These are phyloP conservation scores for Cercospora nicotianae DNA, from an alignment of 2,329 filamentous ascomycete genomes.

Conservation along the genomic window DNA sequence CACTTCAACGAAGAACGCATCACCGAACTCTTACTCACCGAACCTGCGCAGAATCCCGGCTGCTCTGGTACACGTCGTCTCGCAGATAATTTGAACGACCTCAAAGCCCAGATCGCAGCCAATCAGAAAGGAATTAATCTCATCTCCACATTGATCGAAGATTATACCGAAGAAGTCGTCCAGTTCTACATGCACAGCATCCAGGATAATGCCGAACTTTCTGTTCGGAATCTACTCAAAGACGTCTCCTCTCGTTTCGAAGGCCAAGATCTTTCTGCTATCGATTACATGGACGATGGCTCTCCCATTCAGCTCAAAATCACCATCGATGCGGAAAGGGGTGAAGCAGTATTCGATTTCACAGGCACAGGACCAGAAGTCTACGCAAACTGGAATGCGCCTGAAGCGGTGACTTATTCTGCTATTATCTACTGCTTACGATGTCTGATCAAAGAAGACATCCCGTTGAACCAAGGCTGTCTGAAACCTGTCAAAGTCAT, in stretches of 20 bases:
- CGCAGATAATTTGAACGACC: slow-evolving; percentile 79
- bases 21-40: slow-evolving; percentile 64
- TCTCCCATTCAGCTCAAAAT: slow-evolving; percentile 74
- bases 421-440: slow-evolving; percentile 86
- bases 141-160: slow-evolving; percentile 71
- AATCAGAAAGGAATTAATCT: slow-evolving; percentile 83
- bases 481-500: slow-evolving; percentile 72
- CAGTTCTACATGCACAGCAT: slow-evolving; percentile 83
- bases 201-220: slow-evolving; percentile 74
- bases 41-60: slow-evolving; percentile 72
- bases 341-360: slow-evolving; percentile 77
- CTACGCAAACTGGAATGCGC: slow-evolving; percentile 72
- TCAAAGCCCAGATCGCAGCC: slow-evolving; percentile 83
- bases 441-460: slow-evolving; percentile 74
- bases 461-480: slow-evolving; percentile 85
- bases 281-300: slow-evolving; percentile 87
- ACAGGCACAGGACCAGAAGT: slow-evolving; percentile 71
- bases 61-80: slow-evolving; percentile 78
- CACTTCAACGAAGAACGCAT: slow-evolving; percentile 77
- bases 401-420: slow-evolving; percentile 76
- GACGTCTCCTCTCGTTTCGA: slow-evolving; percentile 68
- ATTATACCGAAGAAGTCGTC: slow-evolving; percentile 75
- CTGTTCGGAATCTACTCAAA: slow-evolving; percentile 72
- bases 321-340: slow-evolving; percentile 70
- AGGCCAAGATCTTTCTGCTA: slow-evolving; percentile 68